These are phyloP conservation scores for Limonium bicolor DNA, from an alignment of 148 eudicot genomes.

Conservation along the genomic window DNA sequence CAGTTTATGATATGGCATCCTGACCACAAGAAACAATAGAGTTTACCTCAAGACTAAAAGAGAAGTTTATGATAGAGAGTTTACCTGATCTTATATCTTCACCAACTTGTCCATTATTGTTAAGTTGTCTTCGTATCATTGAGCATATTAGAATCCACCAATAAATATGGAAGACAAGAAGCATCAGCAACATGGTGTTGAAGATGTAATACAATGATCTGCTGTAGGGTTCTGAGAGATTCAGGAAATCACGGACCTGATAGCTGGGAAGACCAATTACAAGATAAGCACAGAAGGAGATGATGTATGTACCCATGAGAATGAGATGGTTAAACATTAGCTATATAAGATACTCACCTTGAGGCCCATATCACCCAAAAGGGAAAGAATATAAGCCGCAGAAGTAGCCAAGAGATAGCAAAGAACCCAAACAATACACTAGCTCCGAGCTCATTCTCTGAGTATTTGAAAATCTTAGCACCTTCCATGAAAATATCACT, in stretches of 20 bases:
- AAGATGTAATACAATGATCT: conserved; percentile 42
- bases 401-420: conserved; percentile 78
- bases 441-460: conserved; percentile 85
- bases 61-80: neutral
- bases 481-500: conserved; percentile 90
- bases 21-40: too few relatives aligned
- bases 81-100: conserved; percentile 96
- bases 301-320: neutral
- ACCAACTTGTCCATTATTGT: conserved; percentile 85
- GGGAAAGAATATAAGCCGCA: conserved; percentile 75
- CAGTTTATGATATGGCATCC: neutral
- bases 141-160: conserved; percentile 92
- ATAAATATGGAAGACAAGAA: conserved; percentile 87
- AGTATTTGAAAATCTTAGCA: conserved; percentile 85
- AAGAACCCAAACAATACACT: conserved; percentile 69
- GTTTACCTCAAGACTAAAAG: neutral
- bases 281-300: conserved; percentile 2
- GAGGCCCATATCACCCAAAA: conserved; percentile 66
- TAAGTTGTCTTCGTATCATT: conserved; percentile 73
- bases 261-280: conserved; percentile 28
- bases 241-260: conserved; percentile 28
- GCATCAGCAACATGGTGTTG: conserved; percentile 68
- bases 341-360: conserved; percentile 33
- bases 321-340: neutral
- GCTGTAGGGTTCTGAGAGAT: conserved; percentile 32